phyloP scores from a whole-genome alignment of 2,329 filamentous ascomycete genomes.

The Emergomyces pasteurianus region DNA sequence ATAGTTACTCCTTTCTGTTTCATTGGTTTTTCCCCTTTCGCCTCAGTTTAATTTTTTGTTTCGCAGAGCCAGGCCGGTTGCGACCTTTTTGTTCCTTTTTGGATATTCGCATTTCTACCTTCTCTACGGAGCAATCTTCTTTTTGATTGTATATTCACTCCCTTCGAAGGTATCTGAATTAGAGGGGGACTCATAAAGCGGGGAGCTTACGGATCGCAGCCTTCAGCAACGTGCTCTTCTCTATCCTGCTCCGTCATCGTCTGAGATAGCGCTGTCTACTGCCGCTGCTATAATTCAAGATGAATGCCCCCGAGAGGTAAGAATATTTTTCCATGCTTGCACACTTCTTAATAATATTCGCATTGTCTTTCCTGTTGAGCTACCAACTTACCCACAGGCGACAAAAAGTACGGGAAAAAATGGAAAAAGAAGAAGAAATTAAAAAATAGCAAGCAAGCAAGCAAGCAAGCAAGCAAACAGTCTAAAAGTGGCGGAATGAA shows the following conservation, averaged over 20 bases:
- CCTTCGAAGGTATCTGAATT: not conserved
- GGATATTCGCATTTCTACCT: not conserved
- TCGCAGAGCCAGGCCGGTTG: not conserved
- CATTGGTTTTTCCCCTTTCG: too few relatives aligned
- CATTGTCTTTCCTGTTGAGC: not conserved
- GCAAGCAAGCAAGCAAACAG: not conserved
- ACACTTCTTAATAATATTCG: too few relatives aligned
- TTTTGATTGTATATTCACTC: not conserved
- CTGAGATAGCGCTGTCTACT: not conserved
- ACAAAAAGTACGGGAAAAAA: not conserved
- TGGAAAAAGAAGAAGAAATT: not conserved
- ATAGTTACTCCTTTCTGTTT: too few relatives aligned
- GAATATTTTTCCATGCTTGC: too few relatives aligned
- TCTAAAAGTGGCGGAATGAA: not conserved
- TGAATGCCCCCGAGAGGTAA: constrained; percentile 46
- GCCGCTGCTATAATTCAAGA: constrained; percentile 17
- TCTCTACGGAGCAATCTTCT: not conserved
- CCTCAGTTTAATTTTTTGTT: not conserved
- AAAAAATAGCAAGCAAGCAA: not conserved
- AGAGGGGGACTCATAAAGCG: not conserved
- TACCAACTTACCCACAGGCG: too few relatives aligned
- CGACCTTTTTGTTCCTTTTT: not conserved
- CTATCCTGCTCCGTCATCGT: not conserved
- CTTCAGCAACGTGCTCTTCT: not conserved
- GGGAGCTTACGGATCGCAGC: not conserved